Base-by-base conservation (phyloP, 2,329 filamentous ascomycete genomes). In the Ampelomyces quisqualis region DNA sequence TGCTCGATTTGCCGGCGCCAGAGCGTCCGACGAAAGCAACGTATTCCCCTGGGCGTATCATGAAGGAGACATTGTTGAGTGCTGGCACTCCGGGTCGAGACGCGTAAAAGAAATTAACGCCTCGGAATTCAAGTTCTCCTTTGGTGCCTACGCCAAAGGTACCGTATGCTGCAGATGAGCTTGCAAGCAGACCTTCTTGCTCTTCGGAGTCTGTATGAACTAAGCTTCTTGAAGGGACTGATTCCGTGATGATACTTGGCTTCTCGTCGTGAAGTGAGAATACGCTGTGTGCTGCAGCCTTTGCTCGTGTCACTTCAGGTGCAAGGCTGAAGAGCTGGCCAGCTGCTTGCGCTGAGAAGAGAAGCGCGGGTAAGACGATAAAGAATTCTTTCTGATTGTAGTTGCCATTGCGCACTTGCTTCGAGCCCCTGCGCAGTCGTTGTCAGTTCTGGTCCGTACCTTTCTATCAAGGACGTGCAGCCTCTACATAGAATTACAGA, bases 261-360 rank as follows among this genome's bases (percentile, higher is more conserved):
- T 62, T 56, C 26, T 68, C 59, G 32, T 71, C 65, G 20, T 73
- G 67, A 14, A 73, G 56, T 15, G 63, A 62, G 40, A 72, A 71
- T 10, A 74, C 66, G 37, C 65, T 73, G 34, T 64, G 62, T n/a
- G 71, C 71, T 31, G 72, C 72, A 9, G 67, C 62, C 41, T 69
- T 72, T 2, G 72, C 72, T 22, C 70, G 60, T 22, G 70, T 69
- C 17, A 74, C 68, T 42, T 74, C 72, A 2, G 72, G 71, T 11
- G 70, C 71, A 15, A 74, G 53, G 40, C 68, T 72, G 60, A 75
- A 74, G 8, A 74, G 62, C 44, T 74, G 72, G 2, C 72, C 72
- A 19, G 71, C 68, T 24, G 69, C 65, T 55, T 75, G 72, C 6
- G 72, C 71, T 7, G 70, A 73, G 57, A 74, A 74, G 2, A 75